phyloP scores from a whole-genome alignment of 768 basidiomycete genomes.

The Lactifluus pinguis region DNA sequence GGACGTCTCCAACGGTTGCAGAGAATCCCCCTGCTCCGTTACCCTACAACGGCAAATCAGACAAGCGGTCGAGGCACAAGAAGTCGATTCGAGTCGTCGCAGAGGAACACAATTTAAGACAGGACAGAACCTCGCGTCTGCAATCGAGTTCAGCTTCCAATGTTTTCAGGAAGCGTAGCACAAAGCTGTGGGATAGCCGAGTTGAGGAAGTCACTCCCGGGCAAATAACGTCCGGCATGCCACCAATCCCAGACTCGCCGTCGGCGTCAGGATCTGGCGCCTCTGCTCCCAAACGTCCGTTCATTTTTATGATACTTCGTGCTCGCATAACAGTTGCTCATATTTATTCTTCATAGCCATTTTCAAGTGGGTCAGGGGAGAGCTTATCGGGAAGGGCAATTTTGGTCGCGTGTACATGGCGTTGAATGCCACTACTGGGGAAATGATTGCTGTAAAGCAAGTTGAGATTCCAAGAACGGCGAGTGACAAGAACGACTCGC shows the following conservation, averaged over 20 bases:
- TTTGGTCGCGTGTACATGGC: slow-evolving; percentile 96
- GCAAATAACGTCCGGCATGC: slow-evolving; percentile 42
- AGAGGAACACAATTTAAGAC: slow-evolving; percentile 71
- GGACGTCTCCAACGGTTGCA: slow-evolving; percentile 62
- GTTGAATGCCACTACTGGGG: slow-evolving; percentile 90
- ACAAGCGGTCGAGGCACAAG: slow-evolving; percentile 50
- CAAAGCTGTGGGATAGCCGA: slow-evolving; percentile 91
- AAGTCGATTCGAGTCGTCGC: slow-evolving; percentile 93
- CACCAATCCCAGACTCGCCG: slow-evolving; percentile 47
- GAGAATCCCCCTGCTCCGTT: slow-evolving; percentile 37
- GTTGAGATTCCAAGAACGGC: slow-evolving; percentile 90
- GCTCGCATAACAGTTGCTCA: background rate
- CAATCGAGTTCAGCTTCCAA: slow-evolving; percentile 40
- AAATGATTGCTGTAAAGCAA: slow-evolving; percentile 99
- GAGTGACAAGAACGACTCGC: slow-evolving; percentile 82
- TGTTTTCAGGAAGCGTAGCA: slow-evolving; percentile 71
- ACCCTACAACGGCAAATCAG: slow-evolving; percentile 19
- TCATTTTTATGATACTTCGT: slow-evolving; percentile 5
- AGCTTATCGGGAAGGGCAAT: slow-evolving; percentile 94
- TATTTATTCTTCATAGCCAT: slow-evolving; percentile 43
- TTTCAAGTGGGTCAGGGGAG: slow-evolving; percentile 98
- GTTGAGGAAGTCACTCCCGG: slow-evolving; percentile 87
- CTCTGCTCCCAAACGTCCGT: slow-evolving; percentile 53
- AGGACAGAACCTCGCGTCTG: slow-evolving; percentile 60
- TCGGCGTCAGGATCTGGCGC: slow-evolving; percentile 33